Conservation (phyloP, 257 asterid species). For the Gardenia jasminoides region DNA sequence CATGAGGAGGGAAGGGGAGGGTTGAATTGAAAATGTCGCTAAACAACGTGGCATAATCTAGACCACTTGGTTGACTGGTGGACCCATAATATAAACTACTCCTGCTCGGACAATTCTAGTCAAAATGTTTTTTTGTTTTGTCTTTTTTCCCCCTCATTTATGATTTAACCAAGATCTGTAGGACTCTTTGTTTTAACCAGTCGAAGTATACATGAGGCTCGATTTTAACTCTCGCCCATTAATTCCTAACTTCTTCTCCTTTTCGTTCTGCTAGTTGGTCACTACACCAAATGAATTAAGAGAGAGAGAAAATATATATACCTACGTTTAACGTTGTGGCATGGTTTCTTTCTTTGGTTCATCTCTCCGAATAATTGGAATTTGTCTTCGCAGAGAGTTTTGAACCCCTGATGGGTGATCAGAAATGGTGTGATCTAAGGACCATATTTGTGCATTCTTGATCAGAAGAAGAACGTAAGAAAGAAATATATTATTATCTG, state of each 20-base stretch:
- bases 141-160: no score
- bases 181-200: not conserved
- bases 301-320: not conserved
- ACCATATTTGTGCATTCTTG: slow-evolving; percentile 18
- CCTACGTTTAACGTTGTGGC: not conserved
- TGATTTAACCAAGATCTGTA: not conserved
- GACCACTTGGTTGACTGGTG: no score
- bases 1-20: no score
- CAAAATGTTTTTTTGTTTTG: not conserved
- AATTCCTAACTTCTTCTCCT: slow-evolving; percentile 19
- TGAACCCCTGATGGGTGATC: slow-evolving; percentile 36
- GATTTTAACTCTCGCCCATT: slow-evolving; percentile 18
- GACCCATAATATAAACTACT: no score
- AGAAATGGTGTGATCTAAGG: slow-evolving; percentile 39
- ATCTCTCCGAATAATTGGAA: not conserved
- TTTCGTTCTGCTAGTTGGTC: not conserved
- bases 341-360: not conserved
- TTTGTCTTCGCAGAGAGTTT: not conserved
- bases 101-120: not conserved
- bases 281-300: not conserved
- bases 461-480: not conserved
- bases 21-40: no score
- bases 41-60: no score
- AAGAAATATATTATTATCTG: not conserved
- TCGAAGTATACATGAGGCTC: not conserved